These are phyloP conservation scores for Nicotiana paniculata DNA, from an alignment of 257 asterid species.

Conservation along the genomic window DNA sequence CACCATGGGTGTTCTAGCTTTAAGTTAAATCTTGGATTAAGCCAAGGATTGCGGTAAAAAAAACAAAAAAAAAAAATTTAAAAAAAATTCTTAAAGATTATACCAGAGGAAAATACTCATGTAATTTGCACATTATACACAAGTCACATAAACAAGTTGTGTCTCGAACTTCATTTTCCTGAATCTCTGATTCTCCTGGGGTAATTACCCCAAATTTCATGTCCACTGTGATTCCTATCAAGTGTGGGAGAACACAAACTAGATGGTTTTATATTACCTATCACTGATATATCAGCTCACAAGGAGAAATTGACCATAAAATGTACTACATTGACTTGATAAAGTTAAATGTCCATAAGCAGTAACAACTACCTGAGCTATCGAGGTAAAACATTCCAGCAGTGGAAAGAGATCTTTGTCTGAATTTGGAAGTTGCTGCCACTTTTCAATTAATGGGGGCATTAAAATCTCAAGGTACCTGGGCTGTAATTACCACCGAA, in stretches of 20 bases:
- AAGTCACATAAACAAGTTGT: neutral
- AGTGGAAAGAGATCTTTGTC: slow-evolving; percentile 96
- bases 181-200: neutral
- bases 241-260: too few relatives aligned
- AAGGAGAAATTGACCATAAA: too few relatives aligned
- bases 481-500: slow-evolving; percentile 51
- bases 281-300: too few relatives aligned
- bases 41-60: too few relatives aligned
- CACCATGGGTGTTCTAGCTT: too few relatives aligned
- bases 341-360: neutral
- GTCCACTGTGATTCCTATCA: neutral
- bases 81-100: too few relatives aligned
- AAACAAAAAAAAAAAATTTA: too few relatives aligned
- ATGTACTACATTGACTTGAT: neutral
- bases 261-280: neutral
- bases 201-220: neutral
- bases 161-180: neutral
- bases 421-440: slow-evolving; percentile 91
- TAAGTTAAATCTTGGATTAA: too few relatives aligned
- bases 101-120: neutral
- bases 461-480: slow-evolving; percentile 79
- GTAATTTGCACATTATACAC: neutral
- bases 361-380: slow-evolving; percentile 61
- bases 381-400: slow-evolving; percentile 95
- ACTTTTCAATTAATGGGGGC: slow-evolving; percentile 94